These are phyloP conservation scores for Xylaria sp. DNA, from an alignment of 2,329 filamentous ascomycete genomes.

Conservation along the genomic window DNA sequence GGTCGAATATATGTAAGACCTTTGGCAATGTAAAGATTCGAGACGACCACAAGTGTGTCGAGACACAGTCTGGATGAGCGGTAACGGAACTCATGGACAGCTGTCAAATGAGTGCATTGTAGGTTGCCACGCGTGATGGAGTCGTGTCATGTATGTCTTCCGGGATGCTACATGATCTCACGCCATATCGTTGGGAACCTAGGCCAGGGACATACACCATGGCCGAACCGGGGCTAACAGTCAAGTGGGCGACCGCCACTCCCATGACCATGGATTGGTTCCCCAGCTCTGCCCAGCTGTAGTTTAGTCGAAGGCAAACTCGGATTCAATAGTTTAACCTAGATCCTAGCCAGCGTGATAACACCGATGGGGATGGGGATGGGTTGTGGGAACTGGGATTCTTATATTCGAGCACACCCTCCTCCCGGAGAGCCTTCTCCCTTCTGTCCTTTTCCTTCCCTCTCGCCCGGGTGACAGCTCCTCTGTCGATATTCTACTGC, in stretches of 20 bases:
- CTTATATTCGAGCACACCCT: constrained; percentile 5
- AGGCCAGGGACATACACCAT: constrained; percentile 11
- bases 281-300: too few species aligned
- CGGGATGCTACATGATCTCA: constrained; percentile 2
- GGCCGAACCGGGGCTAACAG: constrained; percentile 2
- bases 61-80: not conserved
- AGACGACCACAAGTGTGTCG: not conserved
- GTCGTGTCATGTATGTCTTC: not conserved
- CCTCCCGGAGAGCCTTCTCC: not conserved
- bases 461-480: constrained; percentile 1
- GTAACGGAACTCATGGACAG: not conserved
- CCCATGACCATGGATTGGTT: constrained; percentile 5
- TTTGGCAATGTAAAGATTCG: not conserved
- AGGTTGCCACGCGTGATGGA: not conserved
- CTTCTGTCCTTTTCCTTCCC: not conserved
- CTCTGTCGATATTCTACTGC: not conserved
- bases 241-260: constrained; percentile 4
- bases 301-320: not conserved
- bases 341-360: constrained; percentile 11
- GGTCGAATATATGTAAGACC: not conserved
- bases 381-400: not conserved
- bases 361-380: not conserved
- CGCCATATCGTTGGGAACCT: not conserved
- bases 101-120: not conserved
- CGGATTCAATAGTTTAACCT: not conserved